A percentile compares a stretch with the other conserved stretches of the same genome.
phyloP scores from a whole-genome alignment of 1,284 basidiomycete species.

The Meripilus lineatus region DNA sequence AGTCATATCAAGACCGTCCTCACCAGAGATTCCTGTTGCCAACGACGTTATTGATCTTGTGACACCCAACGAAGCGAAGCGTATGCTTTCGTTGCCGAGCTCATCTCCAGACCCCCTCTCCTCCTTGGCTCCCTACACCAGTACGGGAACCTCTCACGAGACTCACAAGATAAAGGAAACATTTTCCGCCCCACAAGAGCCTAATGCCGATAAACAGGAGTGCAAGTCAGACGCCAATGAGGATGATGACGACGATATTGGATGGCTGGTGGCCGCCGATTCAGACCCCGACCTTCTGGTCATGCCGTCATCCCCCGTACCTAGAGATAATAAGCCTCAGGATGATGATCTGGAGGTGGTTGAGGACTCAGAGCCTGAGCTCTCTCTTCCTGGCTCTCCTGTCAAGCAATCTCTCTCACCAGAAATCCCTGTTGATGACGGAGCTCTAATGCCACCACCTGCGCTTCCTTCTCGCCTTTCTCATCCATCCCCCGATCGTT shows the following conservation, averaged over 20 bases:
- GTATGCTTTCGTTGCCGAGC: too few species aligned
- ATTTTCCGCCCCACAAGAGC: too few species aligned
- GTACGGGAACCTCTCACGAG: background rate
- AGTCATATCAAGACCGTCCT: conserved; percentile 7
- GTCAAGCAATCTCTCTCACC: background rate
- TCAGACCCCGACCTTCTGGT: conserved; percentile 44
- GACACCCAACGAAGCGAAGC: conserved; percentile 14
- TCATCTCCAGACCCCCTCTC: background rate
- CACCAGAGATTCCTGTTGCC: conserved; percentile 18
- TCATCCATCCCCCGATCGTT: conserved; percentile 15
- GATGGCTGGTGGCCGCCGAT: conserved; percentile 59
- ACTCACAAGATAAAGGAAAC: background rate
- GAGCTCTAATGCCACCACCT: conserved; percentile 37
- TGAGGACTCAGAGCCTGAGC: too few species aligned
- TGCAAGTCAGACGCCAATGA: too few species aligned
- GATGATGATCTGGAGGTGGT: too few species aligned
- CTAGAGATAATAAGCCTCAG: too few species aligned
- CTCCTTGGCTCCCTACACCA: background rate
- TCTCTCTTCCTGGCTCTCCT: background rate
- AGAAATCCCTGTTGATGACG: background rate
- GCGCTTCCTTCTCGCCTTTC: conserved; percentile 28
- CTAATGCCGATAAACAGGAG: too few species aligned
- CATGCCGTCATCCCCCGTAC: conserved; percentile 45
- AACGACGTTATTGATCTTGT: conserved; percentile 22
- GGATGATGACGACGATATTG: too few species aligned